Base-by-base conservation (phyloP, 352 stramenopile genomes). In the Globisporangium polare region DNA sequence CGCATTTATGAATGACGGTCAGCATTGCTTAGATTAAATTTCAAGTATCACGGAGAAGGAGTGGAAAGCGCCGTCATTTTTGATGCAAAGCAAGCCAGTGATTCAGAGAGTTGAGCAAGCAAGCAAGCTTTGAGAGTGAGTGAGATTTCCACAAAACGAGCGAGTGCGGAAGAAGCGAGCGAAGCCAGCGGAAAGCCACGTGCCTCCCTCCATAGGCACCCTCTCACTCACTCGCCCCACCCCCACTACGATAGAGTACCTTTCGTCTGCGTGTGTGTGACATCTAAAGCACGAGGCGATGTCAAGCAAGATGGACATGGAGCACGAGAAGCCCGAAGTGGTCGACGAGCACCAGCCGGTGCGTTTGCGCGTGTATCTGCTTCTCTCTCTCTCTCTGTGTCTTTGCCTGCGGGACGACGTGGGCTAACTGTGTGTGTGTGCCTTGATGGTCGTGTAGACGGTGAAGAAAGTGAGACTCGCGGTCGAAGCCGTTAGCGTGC, bases 281-380 rank as follows among this genome's bases (percentile, higher is more conserved):
- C n/a, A n/a, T n/a, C n/a, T n/a, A 18, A 27, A 33, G 24, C n/a
- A n/a, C n/a, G n/a, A n/a, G n/a, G n/a, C 53, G n/a, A 92, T 92
- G 82, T 78, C 82, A 58, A 88, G 75, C 45, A 86, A 87, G 67
- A 70, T 84, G 59, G 79, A 81, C 52, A 68, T 86, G 60, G 79
- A 75, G 37, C 82, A 89, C 77, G 82, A 92, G 66, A 92, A 92
- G 72, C 82, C 82, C 27, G 75, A 87, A 63, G 72, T 67, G 20
- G 69, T 83, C 31, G 74, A 83, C 20, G 74, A 89, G 54, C 79
- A 86, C 59, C 78, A 86, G 59, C 78, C 78, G 49, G 74, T 88
- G 53, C n/a, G 70, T 55, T 29, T 31, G 26, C 33, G 47, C 6
- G 13, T 37, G 6, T 22, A 9, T 33, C 2, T 52, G 45, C 13